Conservation (phyloP, 345 rosid genomes). For the Syzygium aromaticum region DNA sequence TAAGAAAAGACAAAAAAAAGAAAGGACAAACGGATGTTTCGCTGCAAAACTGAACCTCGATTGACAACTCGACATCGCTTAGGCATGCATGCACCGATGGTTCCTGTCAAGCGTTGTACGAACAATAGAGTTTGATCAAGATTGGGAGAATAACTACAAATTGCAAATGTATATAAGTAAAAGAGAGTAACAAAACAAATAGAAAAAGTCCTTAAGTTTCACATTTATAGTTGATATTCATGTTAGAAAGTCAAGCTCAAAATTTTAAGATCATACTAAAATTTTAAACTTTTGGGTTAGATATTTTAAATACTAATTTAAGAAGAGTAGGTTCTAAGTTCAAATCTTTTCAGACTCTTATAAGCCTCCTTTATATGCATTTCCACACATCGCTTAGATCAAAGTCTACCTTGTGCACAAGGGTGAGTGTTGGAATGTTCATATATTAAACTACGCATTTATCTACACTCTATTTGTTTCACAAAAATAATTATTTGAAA, state of each 20-base stretch:
- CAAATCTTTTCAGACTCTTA: not conserved
- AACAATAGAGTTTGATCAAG: not conserved
- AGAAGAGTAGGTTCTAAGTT: not conserved
- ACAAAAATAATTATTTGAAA: not conserved
- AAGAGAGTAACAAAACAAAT: not conserved
- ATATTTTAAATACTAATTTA: not conserved
- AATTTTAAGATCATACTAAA: not conserved
- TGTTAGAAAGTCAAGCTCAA: not conserved
- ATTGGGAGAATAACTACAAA: not conserved
- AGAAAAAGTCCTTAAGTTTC: not conserved
- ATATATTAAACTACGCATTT: not conserved
- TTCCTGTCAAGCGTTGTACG: not conserved
- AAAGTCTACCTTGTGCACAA: not conserved
- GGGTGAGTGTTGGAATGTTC: not conserved
- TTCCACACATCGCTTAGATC: not conserved
- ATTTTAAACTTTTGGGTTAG: not conserved
- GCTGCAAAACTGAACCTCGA: not conserved
- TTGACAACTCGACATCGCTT: not conserved
- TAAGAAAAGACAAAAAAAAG: not conserved
- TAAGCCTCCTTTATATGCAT: not conserved
- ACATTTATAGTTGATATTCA: not conserved
- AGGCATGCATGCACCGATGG: not conserved
- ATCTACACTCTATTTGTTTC: not conserved
- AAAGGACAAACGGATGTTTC: not conserved
- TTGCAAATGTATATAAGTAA: not conserved